phyloP scores from a whole-genome alignment of 768 basidiomycete species.

The Pisolithus albus region DNA sequence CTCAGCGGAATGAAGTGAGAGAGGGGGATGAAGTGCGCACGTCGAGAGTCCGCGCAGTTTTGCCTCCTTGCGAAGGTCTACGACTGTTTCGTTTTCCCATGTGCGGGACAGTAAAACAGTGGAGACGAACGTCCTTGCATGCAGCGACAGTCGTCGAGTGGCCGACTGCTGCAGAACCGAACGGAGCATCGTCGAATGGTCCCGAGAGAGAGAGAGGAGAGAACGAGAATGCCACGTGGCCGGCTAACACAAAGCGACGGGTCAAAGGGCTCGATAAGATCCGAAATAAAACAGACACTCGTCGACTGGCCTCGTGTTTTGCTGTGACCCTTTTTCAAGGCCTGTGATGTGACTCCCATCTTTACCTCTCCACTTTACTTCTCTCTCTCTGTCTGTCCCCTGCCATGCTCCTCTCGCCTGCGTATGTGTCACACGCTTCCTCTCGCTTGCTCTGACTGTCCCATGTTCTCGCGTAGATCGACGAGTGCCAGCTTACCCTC shows the following conservation, averaged over 20 bases:
- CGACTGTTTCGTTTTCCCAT: constrained; percentile 47
- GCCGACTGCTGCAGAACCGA: constrained; percentile 10
- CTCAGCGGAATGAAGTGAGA: no score
- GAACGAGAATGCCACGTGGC: no score
- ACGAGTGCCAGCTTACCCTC: constrained; percentile 55
- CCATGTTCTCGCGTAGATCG: constrained; percentile 45
- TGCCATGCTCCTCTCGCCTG: constrained; percentile 74
- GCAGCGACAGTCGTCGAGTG: not conserved
- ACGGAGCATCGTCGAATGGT: constrained; percentile 14
- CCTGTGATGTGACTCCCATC: constrained; percentile 22
- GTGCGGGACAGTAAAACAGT: constrained; percentile 50
- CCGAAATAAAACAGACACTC: no score
- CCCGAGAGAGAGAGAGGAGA: no score
- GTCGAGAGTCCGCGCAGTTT: constrained; percentile 48
- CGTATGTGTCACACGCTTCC: constrained; percentile 42
- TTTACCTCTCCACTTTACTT: constrained; percentile 14
- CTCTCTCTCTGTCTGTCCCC: no score
- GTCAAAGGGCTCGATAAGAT: not conserved
- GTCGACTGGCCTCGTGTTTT: constrained; percentile 51
- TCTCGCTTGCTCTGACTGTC: constrained; percentile 16
- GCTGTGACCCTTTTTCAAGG: constrained; percentile 29
- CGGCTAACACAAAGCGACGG: not conserved
- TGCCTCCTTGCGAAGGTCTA: constrained; percentile 46
- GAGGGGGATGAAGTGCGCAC: constrained; percentile 30
- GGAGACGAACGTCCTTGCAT: constrained; percentile 38